Conservation (phyloP, 2,329 filamentous ascomycete species). For the Moelleriella libera region DNA sequence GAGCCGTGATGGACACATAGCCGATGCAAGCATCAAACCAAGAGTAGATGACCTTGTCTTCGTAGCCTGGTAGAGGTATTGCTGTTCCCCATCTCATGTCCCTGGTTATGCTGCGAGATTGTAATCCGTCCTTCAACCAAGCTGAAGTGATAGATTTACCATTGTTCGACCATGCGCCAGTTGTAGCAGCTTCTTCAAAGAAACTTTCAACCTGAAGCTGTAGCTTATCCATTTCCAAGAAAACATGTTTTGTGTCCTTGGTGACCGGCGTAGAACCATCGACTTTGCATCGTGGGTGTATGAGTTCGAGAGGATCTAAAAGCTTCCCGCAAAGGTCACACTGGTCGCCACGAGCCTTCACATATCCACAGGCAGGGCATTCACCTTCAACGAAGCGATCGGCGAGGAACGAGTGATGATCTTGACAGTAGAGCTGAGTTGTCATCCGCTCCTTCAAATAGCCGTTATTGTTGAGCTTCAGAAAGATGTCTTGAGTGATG, state of each 20-base stretch:
- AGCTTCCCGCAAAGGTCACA: conserved; percentile 55
- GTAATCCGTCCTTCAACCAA: conserved; percentile 63
- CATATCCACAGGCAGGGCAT: conserved; percentile 52
- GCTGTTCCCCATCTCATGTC: conserved; percentile 64
- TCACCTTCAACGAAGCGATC: conserved; percentile 64
- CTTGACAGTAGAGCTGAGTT: conserved; percentile 70
- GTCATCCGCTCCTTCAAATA: conserved; percentile 68
- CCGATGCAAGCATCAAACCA: conserved; percentile 78
- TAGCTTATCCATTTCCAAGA: conserved; percentile 63
- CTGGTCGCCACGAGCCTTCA: conserved; percentile 51
- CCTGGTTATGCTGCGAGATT: conserved; percentile 68
- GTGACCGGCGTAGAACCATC: conserved; percentile 62
- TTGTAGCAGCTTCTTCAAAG: conserved; percentile 51
- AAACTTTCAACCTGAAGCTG: conserved; percentile 59
- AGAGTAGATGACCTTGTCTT: conserved; percentile 61
- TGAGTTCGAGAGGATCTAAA: conserved; percentile 51
- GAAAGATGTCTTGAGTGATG: conserved; percentile 75
- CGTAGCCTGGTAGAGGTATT: conserved; percentile 30
- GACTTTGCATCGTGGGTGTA: conserved; percentile 71
- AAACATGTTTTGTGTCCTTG: conserved; percentile 72
- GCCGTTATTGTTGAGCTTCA: conserved; percentile 64
- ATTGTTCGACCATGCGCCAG: conserved; percentile 59
- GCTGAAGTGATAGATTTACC: conserved; percentile 55
- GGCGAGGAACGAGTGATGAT: conserved; percentile 54
- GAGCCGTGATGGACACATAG: conserved; percentile 74